Percentiles rank a stretch among this genome's conserved stretches.
These are phyloP conservation scores for Peronosclerospora sorghi DNA, from an alignment of 352 stramenopile species.

Conservation along the genomic window DNA sequence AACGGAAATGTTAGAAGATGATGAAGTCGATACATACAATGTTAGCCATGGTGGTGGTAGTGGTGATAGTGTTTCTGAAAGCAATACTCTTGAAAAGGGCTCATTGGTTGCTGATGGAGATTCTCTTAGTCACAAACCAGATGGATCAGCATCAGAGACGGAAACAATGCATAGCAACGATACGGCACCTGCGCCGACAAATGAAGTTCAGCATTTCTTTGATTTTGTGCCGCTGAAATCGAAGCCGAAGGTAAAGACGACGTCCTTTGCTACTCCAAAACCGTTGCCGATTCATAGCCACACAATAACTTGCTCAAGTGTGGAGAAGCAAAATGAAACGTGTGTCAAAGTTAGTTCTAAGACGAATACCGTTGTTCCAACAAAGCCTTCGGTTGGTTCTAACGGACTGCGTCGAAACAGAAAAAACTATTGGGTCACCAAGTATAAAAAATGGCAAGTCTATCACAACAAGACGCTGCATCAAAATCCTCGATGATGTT, in stretches of 20 bases:
- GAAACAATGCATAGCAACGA: neutral
- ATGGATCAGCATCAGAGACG: neutral
- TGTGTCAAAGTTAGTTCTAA: slow-evolving; percentile 2
- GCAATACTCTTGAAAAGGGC: neutral
- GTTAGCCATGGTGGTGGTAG: slow-evolving; percentile 31
- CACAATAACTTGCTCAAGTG: slow-evolving; percentile 10
- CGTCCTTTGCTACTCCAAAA: slow-evolving; percentile 12
- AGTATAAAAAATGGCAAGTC: slow-evolving; percentile 33
- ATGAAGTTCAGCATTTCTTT: slow-evolving; percentile 31
- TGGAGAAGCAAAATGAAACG: slow-evolving; percentile 1
- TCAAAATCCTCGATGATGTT: slow-evolving; percentile 28
- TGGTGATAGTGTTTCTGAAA: slow-evolving; percentile 18
- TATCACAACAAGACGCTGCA: slow-evolving; percentile 25
- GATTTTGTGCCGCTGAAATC: slow-evolving; percentile 20
- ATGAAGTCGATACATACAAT: slow-evolving; percentile 19
- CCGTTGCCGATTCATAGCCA: slow-evolving; percentile 19
- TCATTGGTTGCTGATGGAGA: neutral
- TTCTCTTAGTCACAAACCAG: neutral
- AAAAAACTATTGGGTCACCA: slow-evolving; percentile 14
- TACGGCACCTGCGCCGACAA: slow-evolving; percentile 5
- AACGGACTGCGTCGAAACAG: slow-evolving; percentile 33
- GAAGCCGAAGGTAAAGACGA: slow-evolving; percentile 15
- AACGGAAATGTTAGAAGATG: slow-evolving; percentile 28
- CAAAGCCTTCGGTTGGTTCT: slow-evolving; percentile 20
- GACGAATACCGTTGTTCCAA: neutral